Evolutionary conservation across 2,329 filamentous ascomycete species (phyloP).

Genomic region (Fusarium poae): DNA sequence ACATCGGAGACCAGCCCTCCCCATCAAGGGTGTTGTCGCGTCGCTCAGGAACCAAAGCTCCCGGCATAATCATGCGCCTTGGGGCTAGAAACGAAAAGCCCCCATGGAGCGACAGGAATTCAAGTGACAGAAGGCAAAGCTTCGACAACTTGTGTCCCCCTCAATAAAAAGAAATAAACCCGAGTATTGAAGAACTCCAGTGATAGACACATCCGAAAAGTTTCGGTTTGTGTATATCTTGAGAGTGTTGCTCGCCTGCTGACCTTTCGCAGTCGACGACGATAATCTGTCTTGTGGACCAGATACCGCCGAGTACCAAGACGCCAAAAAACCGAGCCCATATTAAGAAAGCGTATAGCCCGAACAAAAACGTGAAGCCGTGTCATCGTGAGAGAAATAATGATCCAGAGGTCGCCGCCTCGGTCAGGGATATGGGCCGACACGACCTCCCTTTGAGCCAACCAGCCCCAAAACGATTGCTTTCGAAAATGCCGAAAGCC

Average conservation of each 20-base stretch:
- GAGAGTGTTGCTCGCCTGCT: conserved; percentile 15
- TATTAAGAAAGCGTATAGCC: conserved; percentile 25
- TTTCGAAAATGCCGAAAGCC: conserved; percentile 41
- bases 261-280: conserved; percentile 35
- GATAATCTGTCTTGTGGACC: conserved; percentile 26
- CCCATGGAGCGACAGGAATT: conserved; percentile 40
- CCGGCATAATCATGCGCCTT: conserved; percentile 35
- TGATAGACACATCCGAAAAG: conserved; percentile 15
- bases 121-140: conserved; percentile 25
- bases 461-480: conserved; percentile 48
- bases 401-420: conserved; percentile 53
- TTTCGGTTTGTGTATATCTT: conserved; percentile 13
- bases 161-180: conserved; percentile 42
- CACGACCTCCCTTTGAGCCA: conserved; percentile 51
- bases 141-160: conserved; percentile 25
- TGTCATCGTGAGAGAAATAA: conserved; percentile 53
- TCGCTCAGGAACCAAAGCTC: conserved; percentile 43
- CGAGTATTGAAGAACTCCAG: conserved; percentile 13
- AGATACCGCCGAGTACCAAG: conserved; percentile 41
- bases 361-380: conserved; percentile 42
- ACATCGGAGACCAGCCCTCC: conserved; percentile 48
- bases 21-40: conserved; percentile 46
- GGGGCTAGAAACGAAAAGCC: conserved; percentile 43
- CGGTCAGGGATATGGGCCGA: conserved; percentile 49
- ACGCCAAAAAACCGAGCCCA: conserved; percentile 44